Evolutionary conservation across 78 protist genomes (phyloP).

Genomic region (Dictyostelium brefeldianum): DNA sequence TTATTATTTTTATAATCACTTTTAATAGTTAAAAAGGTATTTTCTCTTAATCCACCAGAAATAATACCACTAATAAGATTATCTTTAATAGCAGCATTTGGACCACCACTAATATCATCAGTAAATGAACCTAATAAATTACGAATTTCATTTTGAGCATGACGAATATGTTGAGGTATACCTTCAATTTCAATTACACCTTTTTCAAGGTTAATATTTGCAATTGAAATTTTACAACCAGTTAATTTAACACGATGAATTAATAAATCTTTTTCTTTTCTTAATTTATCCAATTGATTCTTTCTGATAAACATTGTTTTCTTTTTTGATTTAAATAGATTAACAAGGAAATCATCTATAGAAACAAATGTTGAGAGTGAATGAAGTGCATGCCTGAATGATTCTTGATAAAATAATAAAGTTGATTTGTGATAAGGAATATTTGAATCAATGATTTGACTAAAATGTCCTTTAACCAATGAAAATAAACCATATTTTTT

Average conservation of each 20-base stretch:
- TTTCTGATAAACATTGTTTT: neutral
- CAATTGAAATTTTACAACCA: conserved; percentile 3
- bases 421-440: neutral
- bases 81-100: no score
- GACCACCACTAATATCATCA: no score
- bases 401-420: neutral
- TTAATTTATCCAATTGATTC: neutral
- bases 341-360: neutral
- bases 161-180: neutral
- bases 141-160: neutral
- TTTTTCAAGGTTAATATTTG: neutral
- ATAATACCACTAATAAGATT: no score
- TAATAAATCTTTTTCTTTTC: neutral
- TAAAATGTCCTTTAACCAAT: no score
- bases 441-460: neutral
- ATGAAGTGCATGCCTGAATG: neutral
- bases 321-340: neutral
- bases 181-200: neutral
- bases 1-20: no score
- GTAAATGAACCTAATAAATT: neutral
- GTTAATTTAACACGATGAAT: neutral
- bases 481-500: no score
- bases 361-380: neutral
- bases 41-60: no score
- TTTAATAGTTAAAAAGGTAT: no score